phyloP scores from a whole-genome alignment of 768 basidiomycete genomes.

The Boletus vermiculosoides region DNA sequence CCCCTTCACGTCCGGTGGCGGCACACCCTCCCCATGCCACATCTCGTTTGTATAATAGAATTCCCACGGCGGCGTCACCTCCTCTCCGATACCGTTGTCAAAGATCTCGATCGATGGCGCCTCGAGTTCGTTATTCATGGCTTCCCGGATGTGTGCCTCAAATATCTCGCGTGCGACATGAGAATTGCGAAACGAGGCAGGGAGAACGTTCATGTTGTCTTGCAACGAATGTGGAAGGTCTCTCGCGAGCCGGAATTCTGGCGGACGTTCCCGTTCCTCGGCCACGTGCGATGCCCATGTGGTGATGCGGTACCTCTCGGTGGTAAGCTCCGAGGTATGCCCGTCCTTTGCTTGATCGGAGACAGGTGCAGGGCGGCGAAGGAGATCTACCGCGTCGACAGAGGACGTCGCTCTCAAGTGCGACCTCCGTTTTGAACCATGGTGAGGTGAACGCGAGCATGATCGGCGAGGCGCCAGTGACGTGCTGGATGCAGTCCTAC shows the following conservation, averaged over 20 bases:
- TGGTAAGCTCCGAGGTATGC: neutral
- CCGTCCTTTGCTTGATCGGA: neutral
- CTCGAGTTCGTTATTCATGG: slow-evolving; percentile 61
- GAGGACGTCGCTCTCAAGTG: neutral
- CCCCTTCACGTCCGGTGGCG: slow-evolving; percentile 55
- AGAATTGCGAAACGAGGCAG: slow-evolving; percentile 39
- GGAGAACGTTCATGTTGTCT: slow-evolving; percentile 61
- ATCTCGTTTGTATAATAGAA: slow-evolving; percentile 85
- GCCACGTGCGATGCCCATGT: slow-evolving; percentile 25
- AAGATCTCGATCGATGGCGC: slow-evolving; percentile 65
- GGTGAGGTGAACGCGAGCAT: neutral
- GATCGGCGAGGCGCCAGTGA: neutral
- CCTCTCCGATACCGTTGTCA: slow-evolving; percentile 64
- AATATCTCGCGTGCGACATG: slow-evolving; percentile 54
- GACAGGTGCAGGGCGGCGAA: neutral
- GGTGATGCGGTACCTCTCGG: slow-evolving; percentile 15
- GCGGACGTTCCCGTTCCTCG: slow-evolving; percentile 14
- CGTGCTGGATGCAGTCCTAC: slow-evolving; percentile 20
- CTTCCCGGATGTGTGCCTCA: slow-evolving; percentile 62
- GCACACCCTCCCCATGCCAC: slow-evolving; percentile 70
- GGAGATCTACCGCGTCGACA: neutral
- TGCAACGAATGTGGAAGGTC: slow-evolving; percentile 65
- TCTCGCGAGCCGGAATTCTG: slow-evolving; percentile 35
- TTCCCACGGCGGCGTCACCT: slow-evolving; percentile 77
- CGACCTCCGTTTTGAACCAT: neutral